phyloP scores from a whole-genome alignment of 768 basidiomycete genomes.

The Hypholoma sublateritium region DNA sequence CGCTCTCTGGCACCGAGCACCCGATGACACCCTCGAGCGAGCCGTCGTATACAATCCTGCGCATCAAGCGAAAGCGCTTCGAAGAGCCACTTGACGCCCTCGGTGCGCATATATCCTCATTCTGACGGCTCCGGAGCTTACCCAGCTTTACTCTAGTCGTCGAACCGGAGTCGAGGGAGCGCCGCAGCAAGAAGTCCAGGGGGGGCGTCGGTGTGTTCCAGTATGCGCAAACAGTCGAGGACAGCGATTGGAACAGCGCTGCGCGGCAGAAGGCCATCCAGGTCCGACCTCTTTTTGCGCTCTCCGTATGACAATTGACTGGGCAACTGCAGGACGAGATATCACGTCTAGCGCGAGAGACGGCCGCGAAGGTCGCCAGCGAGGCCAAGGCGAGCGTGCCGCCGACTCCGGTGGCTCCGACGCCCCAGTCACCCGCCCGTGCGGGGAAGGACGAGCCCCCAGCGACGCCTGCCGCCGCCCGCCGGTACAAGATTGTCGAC shows the following conservation, averaged over 20 bases:
- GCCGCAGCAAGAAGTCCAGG: conserved; percentile 59
- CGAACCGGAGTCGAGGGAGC: conserved; percentile 38
- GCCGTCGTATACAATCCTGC: conserved; percentile 66
- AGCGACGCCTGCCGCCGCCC: conserved; percentile 24
- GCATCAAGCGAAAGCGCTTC: conserved; percentile 81
- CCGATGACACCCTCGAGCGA: not conserved
- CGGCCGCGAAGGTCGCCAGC: conserved; percentile 19
- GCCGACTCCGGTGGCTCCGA: conserved; percentile 4
- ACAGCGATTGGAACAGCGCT: conserved; percentile 65
- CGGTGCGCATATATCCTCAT: conserved; percentile 40
- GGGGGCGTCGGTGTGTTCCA: conserved; percentile 66
- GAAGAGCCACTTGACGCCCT: conserved; percentile 84
- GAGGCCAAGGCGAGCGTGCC: conserved; percentile 14
- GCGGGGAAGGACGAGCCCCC: conserved; percentile 25
- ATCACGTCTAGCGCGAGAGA: conserved; percentile 48
- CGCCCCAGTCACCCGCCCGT: conserved; percentile 12
- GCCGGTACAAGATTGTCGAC: conserved; percentile 54
- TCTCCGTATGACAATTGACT: not conserved
- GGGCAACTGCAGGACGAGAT: conserved; percentile 49
- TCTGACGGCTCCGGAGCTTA: conserved; percentile 4
- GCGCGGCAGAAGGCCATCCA: conserved; percentile 57
- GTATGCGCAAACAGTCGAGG: conserved; percentile 79
- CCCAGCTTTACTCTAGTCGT: conserved; percentile 44
- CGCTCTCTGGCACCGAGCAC: not conserved
- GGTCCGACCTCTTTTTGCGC: conserved; percentile 36